Percentiles rank a stretch among this genome's conserved stretches.
Conservation (phyloP, 2,329 filamentous ascomycete genomes). For the Fusarium haematococcum region DNA sequence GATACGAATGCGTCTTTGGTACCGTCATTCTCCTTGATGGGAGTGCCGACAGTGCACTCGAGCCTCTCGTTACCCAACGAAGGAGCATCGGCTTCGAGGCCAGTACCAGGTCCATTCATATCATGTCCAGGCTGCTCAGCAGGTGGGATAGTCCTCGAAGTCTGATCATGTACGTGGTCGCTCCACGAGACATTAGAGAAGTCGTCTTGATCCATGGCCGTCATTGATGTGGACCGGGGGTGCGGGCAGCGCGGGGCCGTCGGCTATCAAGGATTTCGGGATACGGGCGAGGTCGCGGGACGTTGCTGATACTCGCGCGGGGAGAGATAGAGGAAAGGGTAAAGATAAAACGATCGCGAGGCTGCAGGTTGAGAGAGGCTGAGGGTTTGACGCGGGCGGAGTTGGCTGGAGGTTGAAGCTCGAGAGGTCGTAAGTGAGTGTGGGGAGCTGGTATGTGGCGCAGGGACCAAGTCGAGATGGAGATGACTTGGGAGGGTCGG, state of each 20-base stretch:
- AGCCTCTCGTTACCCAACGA: conserved; percentile 79
- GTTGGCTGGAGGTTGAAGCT: conserved; percentile 38
- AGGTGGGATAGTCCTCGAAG: conserved; percentile 26
- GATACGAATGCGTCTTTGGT: conserved; percentile 98
- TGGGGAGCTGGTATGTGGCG: conserved; percentile 38
- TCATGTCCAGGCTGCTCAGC: conserved; percentile 47
- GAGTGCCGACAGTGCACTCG: conserved; percentile 84
- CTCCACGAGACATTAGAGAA: conserved; percentile 88
- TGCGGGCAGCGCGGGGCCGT: neutral
- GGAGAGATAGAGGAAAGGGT: neutral
- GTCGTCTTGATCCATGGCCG: conserved; percentile 71
- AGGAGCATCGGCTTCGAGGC: conserved; percentile 68
- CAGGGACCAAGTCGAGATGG: conserved; percentile 32
- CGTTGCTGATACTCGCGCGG: neutral
- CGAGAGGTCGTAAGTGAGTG: conserved; percentile 17
- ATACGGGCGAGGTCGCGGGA: neutral
- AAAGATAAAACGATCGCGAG: neutral
- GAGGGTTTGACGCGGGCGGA: conserved; percentile 17
- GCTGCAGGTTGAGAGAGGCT: neutral
- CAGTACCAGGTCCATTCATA: conserved; percentile 59
- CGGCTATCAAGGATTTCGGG: neutral
- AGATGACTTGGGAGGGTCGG: conserved; percentile 15
- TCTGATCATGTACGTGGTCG: conserved; percentile 63
- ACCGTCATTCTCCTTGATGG: conserved; percentile 95
- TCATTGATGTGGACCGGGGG: conserved; percentile 29